These are phyloP conservation scores for Trametes meyenii DNA, from an alignment of 768 basidiomycete species.

Conservation along the genomic window DNA sequence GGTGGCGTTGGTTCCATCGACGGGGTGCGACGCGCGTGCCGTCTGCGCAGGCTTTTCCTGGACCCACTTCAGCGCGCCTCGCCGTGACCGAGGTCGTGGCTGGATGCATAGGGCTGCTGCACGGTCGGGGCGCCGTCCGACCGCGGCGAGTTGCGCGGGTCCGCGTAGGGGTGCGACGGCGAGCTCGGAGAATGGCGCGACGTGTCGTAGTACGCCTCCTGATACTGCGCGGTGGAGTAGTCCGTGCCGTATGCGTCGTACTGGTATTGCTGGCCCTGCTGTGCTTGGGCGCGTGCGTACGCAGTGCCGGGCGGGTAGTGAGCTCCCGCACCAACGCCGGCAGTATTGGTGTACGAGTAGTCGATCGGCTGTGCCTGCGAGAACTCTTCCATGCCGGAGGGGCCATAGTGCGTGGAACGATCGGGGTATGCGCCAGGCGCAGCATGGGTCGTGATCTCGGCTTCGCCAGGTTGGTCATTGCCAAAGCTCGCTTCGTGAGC, in stretches of 20 bases:
- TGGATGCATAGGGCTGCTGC: slow-evolving; percentile 1
- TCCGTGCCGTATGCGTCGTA: slow-evolving; percentile 27
- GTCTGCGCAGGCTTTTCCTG: slow-evolving; percentile 1
- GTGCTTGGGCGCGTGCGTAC: slow-evolving; percentile 28
- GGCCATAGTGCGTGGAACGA: slow-evolving; percentile 33
- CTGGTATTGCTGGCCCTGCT: slow-evolving; percentile 27
- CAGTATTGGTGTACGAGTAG: slow-evolving; percentile 18
- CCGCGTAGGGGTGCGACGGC: slow-evolving; percentile 20
- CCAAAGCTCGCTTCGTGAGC: slow-evolving; percentile 12
- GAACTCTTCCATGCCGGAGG: slow-evolving; percentile 25
- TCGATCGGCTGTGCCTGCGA: slow-evolving; percentile 28
- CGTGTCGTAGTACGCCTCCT: slow-evolving; percentile 15
- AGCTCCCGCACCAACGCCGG: slow-evolving; percentile 16
- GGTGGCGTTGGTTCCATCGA: background rate
- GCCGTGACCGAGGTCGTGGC: slow-evolving; percentile 8
- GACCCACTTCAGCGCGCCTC: slow-evolving; percentile 17
- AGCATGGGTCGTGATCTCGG: slow-evolving; percentile 22
- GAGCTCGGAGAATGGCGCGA: slow-evolving; percentile 7
- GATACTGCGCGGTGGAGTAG: slow-evolving; percentile 13
- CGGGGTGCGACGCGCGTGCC: background rate
- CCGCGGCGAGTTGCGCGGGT: slow-evolving; percentile 22
- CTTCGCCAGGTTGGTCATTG: slow-evolving; percentile 13
- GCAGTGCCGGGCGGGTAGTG: slow-evolving; percentile 35
- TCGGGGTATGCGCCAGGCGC: slow-evolving; percentile 30
- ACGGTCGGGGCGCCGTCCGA: slow-evolving; percentile 16